Percentiles rank a stretch among this genome's conserved stretches.
These are phyloP conservation scores for Ascochyta koolunga DNA, from an alignment of 2,329 filamentous ascomycete genomes.

Conservation along the genomic window DNA sequence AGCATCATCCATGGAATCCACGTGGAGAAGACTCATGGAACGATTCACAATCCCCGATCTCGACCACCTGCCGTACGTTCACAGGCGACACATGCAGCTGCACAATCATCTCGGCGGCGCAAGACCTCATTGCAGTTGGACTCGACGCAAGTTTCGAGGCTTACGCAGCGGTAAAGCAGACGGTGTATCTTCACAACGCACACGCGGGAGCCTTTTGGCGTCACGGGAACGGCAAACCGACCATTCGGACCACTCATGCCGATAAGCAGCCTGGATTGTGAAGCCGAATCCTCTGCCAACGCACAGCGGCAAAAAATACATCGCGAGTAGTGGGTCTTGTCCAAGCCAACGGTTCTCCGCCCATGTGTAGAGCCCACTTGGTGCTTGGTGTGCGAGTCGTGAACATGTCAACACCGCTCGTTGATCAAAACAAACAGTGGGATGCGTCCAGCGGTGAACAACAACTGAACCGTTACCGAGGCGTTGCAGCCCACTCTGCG, in stretches of 20 bases:
- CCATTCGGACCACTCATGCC: conserved; percentile 11
- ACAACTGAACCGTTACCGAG: conserved; percentile 16
- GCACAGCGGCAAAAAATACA: conserved; percentile 18
- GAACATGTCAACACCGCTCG: conserved; percentile 20
- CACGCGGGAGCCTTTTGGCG: conserved; percentile 6
- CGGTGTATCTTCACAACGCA: conserved; percentile 19
- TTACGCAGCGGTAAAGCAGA: conserved; percentile 17
- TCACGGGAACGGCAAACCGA: conserved; percentile 8
- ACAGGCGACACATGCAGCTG: background rate
- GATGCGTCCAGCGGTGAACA: conserved; percentile 17
- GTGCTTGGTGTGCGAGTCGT: conserved; percentile 12
- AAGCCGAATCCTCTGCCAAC: conserved; percentile 18
- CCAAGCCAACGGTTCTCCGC: conserved; percentile 17
- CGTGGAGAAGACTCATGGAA: conserved; percentile 13
- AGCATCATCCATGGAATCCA: conserved; percentile 7
- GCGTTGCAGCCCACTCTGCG: conserved; percentile 10
- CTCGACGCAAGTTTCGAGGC: conserved; percentile 8
- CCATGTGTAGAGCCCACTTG: conserved; percentile 12
- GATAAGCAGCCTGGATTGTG: conserved; percentile 1
- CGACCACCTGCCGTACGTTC: conserved; percentile 1
- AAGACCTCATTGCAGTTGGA: conserved; percentile 15
- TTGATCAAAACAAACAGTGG: conserved; percentile 18
- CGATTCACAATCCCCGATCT: conserved; percentile 11
- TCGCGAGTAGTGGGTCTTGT: conserved; percentile 5
- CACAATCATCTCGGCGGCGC: conserved; percentile 1